Evolutionary conservation across 768 basidiomycete genomes (phyloP), one percentile per base, ranked within the genome.

Genomic region (Suillus luteus): DNA sequence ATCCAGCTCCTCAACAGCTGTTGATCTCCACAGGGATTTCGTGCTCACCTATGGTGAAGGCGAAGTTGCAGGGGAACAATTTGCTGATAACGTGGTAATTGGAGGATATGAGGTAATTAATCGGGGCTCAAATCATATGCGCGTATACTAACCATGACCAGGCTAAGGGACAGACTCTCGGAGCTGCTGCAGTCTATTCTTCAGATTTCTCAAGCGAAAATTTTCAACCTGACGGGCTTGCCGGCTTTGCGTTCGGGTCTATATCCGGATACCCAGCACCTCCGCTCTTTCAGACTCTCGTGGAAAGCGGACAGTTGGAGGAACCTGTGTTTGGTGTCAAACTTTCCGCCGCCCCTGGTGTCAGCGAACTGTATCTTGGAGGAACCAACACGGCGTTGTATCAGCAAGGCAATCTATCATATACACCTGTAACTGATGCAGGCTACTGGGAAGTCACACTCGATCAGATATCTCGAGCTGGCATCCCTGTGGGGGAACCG

Each of bases 291-390:
- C 78, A 83, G 60, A 81, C 80, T 24, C 78, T 86, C 44, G 64
- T 82, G 19, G 68, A 73, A 9, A 74, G 82, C 52, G 73, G 71
- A 15, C 63, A 66, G 40, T 70, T 77, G 2, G 63, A 75, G 8
- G 67, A 77, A 35, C 68, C 77, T 48, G 74, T 79, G 63, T 86
- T 87, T 66, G 78, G 80, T 31, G 80, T 87, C 68, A 82, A 83
- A 65, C 75, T 87, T 51, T 76, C 79, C 41, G 67, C 73, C 4
- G 68, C 80, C 12, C 33, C 73, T 19, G 69, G 72, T 12, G 78
- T 76, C 27, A 79, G 83, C n/a, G 83, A 85, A 70, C 78, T 90
- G 15, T 82, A 79, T 64, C 70, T 90, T 55, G 87, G 87, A 35
- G 87, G 86, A 38, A 77, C 78, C 5, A 79, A 90, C 71, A 67